phyloP scores from a whole-genome alignment of 2,329 filamentous ascomycete species.

The Sclerotinia nivalis region DNA sequence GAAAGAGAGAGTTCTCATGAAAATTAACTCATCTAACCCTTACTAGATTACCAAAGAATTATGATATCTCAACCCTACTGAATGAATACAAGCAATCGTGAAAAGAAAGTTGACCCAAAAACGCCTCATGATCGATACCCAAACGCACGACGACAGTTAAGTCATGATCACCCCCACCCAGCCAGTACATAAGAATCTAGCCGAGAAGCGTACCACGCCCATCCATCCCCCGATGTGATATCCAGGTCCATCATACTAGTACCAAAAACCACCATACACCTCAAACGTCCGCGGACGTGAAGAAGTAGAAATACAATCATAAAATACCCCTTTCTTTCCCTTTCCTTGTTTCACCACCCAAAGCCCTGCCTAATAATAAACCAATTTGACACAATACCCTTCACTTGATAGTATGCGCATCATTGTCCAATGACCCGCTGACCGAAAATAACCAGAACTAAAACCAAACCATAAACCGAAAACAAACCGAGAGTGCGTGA shows the following conservation, averaged over 20 bases:
- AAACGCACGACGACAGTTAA: slow-evolving; percentile 6
- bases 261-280: slow-evolving; percentile 14
- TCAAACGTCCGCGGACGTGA: neutral
- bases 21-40: neutral
- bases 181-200: slow-evolving; percentile 1
- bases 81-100: neutral
- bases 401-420: slow-evolving; percentile 20
- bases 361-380: slow-evolving; percentile 5
- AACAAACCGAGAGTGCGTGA: slow-evolving; percentile 2
- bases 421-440: slow-evolving; percentile 6
- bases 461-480: slow-evolving; percentile 5
- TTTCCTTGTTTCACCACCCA: slow-evolving; percentile 12
- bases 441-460: slow-evolving; percentile 17
- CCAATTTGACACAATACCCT: slow-evolving; percentile 16
- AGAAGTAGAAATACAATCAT: slow-evolving; percentile 24
- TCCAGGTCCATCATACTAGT: slow-evolving; percentile 21
- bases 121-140: slow-evolving; percentile 11
- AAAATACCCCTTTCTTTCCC: neutral
- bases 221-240: slow-evolving; percentile 7
- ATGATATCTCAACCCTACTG: neutral
- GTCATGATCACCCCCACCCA: slow-evolving; percentile 6
- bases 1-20: slow-evolving; percentile 2
- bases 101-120: slow-evolving; percentile 40
- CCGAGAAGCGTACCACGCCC: slow-evolving; percentile 6
- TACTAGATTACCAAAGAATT: neutral